Percentiles rank a stretch among this genome's conserved stretches.
Evolutionary conservation across 345 rosid genomes (phyloP).

Genomic region (Lumnitzera racemosa): DNA sequence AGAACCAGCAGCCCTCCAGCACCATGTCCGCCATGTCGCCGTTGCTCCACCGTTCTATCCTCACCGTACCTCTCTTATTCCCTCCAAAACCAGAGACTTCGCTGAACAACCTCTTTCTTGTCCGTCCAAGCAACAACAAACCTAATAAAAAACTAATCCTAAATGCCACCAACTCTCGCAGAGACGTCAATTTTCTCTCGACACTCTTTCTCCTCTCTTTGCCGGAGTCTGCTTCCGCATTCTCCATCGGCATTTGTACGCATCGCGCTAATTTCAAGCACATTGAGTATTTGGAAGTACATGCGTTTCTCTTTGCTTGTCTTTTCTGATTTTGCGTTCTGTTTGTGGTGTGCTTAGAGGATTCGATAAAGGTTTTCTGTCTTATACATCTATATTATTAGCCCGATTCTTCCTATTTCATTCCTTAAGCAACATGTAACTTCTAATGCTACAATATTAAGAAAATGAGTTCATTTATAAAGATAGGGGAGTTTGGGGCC

Average conservation of each 20-base stretch:
- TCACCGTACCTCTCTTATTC: conserved; percentile 11
- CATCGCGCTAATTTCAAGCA: neutral
- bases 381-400: no score
- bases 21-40: conserved; percentile 15
- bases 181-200: conserved; percentile 38
- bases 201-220: conserved; percentile 29
- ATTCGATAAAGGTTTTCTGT: no score
- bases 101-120: conserved; percentile 8
- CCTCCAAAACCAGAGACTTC: conserved; percentile 20
- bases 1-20: neutral
- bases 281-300: no score
- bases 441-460: no score
- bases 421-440: no score
- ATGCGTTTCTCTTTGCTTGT: neutral
- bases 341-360: no score
- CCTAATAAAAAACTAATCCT: conserved; percentile 5
- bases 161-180: conserved; percentile 30
- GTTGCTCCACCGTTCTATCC: conserved; percentile 29
- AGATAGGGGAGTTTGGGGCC: no score
- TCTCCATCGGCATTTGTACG: conserved; percentile 76
- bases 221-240: conserved; percentile 49
- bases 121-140: conserved; percentile 6
- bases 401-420: no score
- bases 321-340: neutral
- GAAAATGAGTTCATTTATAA: no score